Base-by-base conservation (phyloP, 1,284 basidiomycete genomes). In the Baeospora myosura region DNA sequence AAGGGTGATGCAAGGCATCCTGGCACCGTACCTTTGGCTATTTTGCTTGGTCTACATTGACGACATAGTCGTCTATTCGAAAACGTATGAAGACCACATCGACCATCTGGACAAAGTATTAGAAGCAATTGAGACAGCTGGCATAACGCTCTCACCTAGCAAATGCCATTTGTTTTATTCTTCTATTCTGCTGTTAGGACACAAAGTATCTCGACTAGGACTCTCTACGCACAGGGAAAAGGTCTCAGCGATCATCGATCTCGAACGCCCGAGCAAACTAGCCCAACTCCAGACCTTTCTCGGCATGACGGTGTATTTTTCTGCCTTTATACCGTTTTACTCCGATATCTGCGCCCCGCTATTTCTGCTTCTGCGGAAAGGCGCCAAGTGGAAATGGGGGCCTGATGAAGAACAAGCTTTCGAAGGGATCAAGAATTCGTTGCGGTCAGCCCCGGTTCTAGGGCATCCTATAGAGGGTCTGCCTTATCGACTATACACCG, bases 401-500 rank as follows among this genome's bases (percentile, higher is more conserved):
- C 31, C n/a, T 2, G 43, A 37, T 12, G 21, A 49, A 3, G 28
- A 48, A 37, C 5, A 23, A 3, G 48, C 47, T 0, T 49, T 49
- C 34, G 28, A 49, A 16, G 24, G 21, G 12, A 25, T 25, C 5
- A 49, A 49, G 23, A 17, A 31, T 1, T 38, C 40, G 2, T 25
- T 49, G 22, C 8, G 10, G 1, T 11, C 11, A 3, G 41, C 36
- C 16, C 46, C 43, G 25, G 45, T 48, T 0, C 17, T 51, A 26
- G 50, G 43, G 5, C 47, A 55, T 29, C 42, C 53, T 7, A 26
- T 38, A 10, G 36, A 25, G 11, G 51, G 47, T 3, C 16, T 11
- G 12, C 48, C 44, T 2, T 54, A 49, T 25, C 31, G 49, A 17
- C 29, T 55, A 5, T 53, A 53, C 17, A 34, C 32, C 8, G 32